A percentile compares a stretch with the other conserved stretches of the same genome.
phyloP scores from a whole-genome alignment of 176 grass and related monocot genomes.

The Areca catechu region DNA sequence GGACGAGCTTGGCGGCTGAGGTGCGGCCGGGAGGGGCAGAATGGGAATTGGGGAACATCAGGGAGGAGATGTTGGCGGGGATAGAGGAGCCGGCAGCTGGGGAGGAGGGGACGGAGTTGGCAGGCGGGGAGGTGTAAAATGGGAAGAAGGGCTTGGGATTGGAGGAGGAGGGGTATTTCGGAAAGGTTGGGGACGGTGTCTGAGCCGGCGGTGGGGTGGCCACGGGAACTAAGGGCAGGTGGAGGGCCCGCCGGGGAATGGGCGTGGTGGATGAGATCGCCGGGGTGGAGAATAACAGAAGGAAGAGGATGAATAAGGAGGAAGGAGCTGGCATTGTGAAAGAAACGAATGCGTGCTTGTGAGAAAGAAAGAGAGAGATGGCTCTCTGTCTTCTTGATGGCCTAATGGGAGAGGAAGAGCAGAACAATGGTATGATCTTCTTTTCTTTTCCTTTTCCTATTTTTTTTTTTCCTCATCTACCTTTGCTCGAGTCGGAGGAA shows the following conservation, averaged over 20 bases:
- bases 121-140: slow-evolving; percentile 24
- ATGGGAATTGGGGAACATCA: slow-evolving; percentile 38
- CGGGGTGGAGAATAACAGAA: slow-evolving; percentile 18
- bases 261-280: background rate
- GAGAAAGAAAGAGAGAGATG: background rate
- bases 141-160: slow-evolving; percentile 26
- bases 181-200: slow-evolving; percentile 12
- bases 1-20: slow-evolving; percentile 44
- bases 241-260: slow-evolving; percentile 28
- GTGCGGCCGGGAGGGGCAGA: background rate
- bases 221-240: slow-evolving; percentile 55
- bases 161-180: slow-evolving; percentile 12
- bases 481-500: no score
- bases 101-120: background rate
- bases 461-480: no score
- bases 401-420: background rate
- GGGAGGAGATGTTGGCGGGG: slow-evolving; percentile 37
- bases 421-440: background rate
- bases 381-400: no score
- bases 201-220: slow-evolving; percentile 16
- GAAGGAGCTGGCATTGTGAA: slow-evolving; percentile 24
- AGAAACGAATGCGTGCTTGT: background rate
- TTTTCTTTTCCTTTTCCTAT: no score
- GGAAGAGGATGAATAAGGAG: slow-evolving; percentile 22
- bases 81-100: slow-evolving; percentile 13